phyloP scores from a whole-genome alignment of 805 yeast genomes.

The Saccharomyces paradoxus region DNA sequence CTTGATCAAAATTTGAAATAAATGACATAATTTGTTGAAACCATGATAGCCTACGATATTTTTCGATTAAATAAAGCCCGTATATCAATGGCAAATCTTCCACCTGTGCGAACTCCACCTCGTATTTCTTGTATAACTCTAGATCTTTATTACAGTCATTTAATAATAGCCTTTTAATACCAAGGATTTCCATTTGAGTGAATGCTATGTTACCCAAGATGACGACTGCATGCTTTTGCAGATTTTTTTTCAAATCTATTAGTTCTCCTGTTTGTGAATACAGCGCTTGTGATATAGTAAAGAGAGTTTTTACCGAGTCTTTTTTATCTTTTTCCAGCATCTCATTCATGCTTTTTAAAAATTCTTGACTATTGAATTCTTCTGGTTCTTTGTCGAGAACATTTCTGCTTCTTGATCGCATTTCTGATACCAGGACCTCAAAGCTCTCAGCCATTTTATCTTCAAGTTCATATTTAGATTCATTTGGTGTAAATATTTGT shows the following conservation, averaged over 20 bases:
- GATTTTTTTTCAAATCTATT: slow-evolving; percentile 26
- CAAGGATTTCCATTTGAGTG: slow-evolving; percentile 33
- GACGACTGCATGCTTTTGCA: slow-evolving; percentile 28
- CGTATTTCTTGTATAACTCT: slow-evolving; percentile 17
- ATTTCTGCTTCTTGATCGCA: slow-evolving; percentile 12
- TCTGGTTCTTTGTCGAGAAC: slow-evolving; percentile 12
- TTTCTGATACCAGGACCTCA: slow-evolving; percentile 15
- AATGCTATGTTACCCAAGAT: slow-evolving; percentile 29
- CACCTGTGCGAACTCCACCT: slow-evolving; percentile 32
- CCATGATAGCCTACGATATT: slow-evolving; percentile 54
- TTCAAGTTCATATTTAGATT: slow-evolving; percentile 18
- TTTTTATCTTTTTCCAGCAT: slow-evolving; percentile 8
- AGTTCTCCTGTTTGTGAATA: slow-evolving; percentile 18
- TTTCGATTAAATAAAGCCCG: slow-evolving; percentile 61
- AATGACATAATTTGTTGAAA: slow-evolving; percentile 16
- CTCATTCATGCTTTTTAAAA: slow-evolving; percentile 2
- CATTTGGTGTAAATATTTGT: slow-evolving; percentile 7
- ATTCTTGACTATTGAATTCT: slow-evolving; percentile 7
- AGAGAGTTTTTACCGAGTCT: slow-evolving; percentile 12
- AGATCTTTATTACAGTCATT: slow-evolving; percentile 29
- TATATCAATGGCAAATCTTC: slow-evolving; percentile 64
- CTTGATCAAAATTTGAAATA: slow-evolving; percentile 42
- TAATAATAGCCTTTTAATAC: slow-evolving; percentile 25
- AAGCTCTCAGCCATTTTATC: slow-evolving; percentile 21
- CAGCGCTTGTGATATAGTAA: slow-evolving; percentile 24